These are phyloP conservation scores for Pseudozyma thailandica DNA, from an alignment of 1,284 basidiomycete genomes.

Conservation along the genomic window DNA sequence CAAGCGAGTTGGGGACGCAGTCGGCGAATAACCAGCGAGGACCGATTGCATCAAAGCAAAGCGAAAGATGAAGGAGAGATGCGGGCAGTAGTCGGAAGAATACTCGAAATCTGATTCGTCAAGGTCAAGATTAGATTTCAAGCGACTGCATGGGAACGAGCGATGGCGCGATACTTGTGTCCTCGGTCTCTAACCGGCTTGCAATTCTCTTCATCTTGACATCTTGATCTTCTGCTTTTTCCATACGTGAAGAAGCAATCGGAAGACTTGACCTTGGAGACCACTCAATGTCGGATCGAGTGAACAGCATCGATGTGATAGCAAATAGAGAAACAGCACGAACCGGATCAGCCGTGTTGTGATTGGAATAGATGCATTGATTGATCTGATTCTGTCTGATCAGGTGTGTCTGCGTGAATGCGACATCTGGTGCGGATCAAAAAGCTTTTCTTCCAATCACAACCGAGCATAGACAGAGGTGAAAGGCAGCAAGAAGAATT, in stretches of 20 bases:
- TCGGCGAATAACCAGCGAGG: slow-evolving; percentile 5
- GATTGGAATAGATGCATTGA: not conserved
- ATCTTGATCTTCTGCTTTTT: not conserved
- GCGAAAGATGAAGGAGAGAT: not conserved
- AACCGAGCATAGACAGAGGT: not conserved
- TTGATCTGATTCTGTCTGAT: slow-evolving; percentile 2
- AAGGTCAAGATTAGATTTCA: slow-evolving; percentile 23
- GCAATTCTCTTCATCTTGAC: not conserved
- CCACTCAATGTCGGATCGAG: too few species aligned
- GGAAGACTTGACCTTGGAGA: too few species aligned
- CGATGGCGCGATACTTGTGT: not conserved
- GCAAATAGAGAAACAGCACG: too few species aligned
- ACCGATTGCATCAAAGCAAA: not conserved
- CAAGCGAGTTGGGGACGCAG: too few species aligned
- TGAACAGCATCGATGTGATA: too few species aligned
- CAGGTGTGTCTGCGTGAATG: too few species aligned
- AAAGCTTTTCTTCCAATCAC: slow-evolving; percentile 13
- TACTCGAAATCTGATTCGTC: slow-evolving; percentile 24
- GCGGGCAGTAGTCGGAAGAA: not conserved
- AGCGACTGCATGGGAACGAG: too few species aligned
- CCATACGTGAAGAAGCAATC: too few species aligned
- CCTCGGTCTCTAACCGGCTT: not conserved
- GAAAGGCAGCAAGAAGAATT: not conserved
- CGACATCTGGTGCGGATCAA: not conserved
- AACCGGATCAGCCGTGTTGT: too few species aligned